Evolutionary conservation across 164 flowering plant species (phyloP).

Genomic region (Amborella trichopoda): DNA sequence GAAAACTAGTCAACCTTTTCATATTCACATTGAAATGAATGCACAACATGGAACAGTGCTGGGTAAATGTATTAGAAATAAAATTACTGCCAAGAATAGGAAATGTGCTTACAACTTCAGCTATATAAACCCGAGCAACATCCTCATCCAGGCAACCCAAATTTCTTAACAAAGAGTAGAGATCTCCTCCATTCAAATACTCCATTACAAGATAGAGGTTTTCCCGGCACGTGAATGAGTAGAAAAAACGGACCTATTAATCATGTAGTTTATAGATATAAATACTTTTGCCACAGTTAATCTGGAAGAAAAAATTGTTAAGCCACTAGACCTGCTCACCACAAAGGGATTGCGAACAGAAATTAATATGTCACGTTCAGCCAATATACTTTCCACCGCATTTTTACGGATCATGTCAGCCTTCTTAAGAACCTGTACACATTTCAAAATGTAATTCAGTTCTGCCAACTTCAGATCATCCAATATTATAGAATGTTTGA

Average conservation of each 20-base stretch:
- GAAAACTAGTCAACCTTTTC: too few species aligned
- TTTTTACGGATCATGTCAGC: conserved; percentile 99
- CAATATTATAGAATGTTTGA: too few species aligned
- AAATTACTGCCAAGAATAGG: neutral
- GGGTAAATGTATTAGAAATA: neutral
- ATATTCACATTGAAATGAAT: too few species aligned
- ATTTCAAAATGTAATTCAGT: too few species aligned
- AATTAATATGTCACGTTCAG: conserved; percentile 90
- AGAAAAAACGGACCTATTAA: conserved; percentile 95
- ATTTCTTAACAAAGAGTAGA: conserved; percentile 91
- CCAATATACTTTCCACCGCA: conserved; percentile 99
- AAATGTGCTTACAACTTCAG: conserved; percentile 93
- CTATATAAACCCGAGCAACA: conserved; percentile 90
- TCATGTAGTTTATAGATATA: neutral
- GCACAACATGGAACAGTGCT: too few species aligned
- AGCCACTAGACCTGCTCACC: conserved; percentile 53
- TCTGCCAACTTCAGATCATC: too few species aligned
- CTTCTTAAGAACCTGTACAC: conserved; percentile 76
- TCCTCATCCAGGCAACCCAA: conserved; percentile 98
- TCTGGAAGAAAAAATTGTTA: neutral
- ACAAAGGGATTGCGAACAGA: conserved; percentile 98
- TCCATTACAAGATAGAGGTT: conserved; percentile 99
- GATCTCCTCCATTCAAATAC: conserved; percentile 96
- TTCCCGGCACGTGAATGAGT: conserved; percentile 96
- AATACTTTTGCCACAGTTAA: neutral